Evolutionary conservation across 495 filamentous ascomycete genomes (phyloP).

Genomic region (Pyronema domesticum): DNA sequence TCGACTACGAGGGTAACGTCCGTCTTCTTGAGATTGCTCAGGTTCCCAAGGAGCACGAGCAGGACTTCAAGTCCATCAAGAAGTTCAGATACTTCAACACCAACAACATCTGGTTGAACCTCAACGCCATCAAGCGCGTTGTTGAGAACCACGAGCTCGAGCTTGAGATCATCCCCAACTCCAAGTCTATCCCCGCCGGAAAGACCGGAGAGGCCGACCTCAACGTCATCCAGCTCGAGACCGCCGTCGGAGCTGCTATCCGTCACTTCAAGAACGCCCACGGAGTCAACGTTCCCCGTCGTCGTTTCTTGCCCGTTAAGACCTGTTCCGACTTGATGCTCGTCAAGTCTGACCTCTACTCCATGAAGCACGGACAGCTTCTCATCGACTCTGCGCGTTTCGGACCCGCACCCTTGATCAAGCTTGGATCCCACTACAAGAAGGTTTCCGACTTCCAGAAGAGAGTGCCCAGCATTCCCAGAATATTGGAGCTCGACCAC

Average conservation of each 20-base stretch:
- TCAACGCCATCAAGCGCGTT: slow-evolving; percentile 92
- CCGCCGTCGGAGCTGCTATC: slow-evolving; percentile 93
- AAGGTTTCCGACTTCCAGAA: slow-evolving; percentile 99
- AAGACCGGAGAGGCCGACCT: slow-evolving; percentile 99
- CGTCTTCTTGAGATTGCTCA: slow-evolving; percentile 96
- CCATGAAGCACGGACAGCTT: slow-evolving; percentile 96
- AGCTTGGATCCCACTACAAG: slow-evolving; percentile 98
- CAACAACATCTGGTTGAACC: slow-evolving; percentile 99
- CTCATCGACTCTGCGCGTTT: slow-evolving; percentile 91
- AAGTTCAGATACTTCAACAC: slow-evolving; percentile 99
- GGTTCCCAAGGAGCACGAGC: slow-evolving; percentile 98
- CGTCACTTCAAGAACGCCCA: slow-evolving; percentile 97
- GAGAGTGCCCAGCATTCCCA: slow-evolving; percentile 86
- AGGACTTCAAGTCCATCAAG: slow-evolving; percentile 99
- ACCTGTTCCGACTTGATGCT: slow-evolving; percentile 99
- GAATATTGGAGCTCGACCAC: slow-evolving; percentile 95
- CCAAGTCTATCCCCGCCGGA: slow-evolving; percentile 92
- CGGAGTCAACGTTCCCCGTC: slow-evolving; percentile 95
- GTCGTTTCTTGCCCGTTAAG: slow-evolving; percentile 98
- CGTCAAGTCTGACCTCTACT: slow-evolving; percentile 99
- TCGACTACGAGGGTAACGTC: slow-evolving; percentile 92
- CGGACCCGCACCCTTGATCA: slow-evolving; percentile 96
- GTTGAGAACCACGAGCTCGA: slow-evolving; percentile 96
- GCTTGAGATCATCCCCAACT: slow-evolving; percentile 99
- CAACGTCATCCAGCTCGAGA: slow-evolving; percentile 95